phyloP scores from a whole-genome alignment of 2,329 filamentous ascomycete species.

The Phaeomoniella chlamydospora region DNA sequence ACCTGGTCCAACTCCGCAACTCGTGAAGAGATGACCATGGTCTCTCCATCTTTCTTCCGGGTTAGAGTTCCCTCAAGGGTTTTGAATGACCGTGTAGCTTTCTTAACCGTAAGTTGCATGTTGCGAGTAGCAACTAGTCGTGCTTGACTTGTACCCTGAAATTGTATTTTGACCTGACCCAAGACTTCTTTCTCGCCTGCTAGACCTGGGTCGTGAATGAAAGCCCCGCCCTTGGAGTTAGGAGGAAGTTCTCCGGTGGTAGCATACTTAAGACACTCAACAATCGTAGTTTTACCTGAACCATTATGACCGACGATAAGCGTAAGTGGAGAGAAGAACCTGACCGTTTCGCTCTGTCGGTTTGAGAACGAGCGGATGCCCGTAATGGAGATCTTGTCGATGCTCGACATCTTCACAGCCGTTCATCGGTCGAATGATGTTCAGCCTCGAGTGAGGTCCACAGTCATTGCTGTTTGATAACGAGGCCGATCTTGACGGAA shows the following conservation, averaged over 20 bases:
- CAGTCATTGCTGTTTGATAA: too few relatives aligned
- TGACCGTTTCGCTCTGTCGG: conserved; percentile 58
- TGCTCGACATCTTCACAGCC: conserved; percentile 40
- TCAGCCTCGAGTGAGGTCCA: too few relatives aligned
- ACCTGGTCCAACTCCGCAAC: conserved; percentile 70
- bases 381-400: conserved; percentile 77
- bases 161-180: conserved; percentile 83
- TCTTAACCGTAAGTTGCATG: conserved; percentile 76
- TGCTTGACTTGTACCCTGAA: conserved; percentile 62
- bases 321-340: conserved; percentile 81
- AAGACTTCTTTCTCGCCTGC: conserved; percentile 73
- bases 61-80: conserved; percentile 73
- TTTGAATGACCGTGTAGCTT: conserved; percentile 60
- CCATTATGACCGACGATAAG: conserved; percentile 96
- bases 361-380: conserved; percentile 83
- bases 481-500: too few relatives aligned
- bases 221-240: conserved; percentile 77
- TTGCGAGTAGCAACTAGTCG: conserved; percentile 74
- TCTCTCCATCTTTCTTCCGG: conserved; percentile 47
- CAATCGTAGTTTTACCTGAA: conserved; percentile 96
- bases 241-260: conserved; percentile 88
- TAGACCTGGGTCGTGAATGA: conserved; percentile 92
- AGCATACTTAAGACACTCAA: conserved; percentile 96
- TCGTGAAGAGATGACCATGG: conserved; percentile 62
- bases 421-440: too few relatives aligned